A percentile compares a stretch with the other conserved stretches of the same genome.
These are phyloP conservation scores for Austroboletus eburneus DNA, from an alignment of 768 basidiomycete species.

Conservation along the genomic window DNA sequence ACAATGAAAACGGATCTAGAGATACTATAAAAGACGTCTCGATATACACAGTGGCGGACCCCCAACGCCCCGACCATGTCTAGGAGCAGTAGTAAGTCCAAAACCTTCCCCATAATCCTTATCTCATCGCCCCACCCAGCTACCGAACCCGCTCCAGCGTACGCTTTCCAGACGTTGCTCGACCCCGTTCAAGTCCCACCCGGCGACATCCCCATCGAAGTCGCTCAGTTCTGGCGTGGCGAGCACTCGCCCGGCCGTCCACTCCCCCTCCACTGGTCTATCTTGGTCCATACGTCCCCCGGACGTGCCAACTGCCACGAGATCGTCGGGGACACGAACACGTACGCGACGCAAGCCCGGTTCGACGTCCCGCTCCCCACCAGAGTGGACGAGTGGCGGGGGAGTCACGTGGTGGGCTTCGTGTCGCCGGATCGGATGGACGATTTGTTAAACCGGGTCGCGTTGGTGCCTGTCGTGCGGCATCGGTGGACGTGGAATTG, in stretches of 20 bases:
- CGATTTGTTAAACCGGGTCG: constrained; percentile 15
- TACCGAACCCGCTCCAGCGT: too few species aligned
- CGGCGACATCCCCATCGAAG: background rate
- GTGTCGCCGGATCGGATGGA: constrained; percentile 14
- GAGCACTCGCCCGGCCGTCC: too few species aligned
- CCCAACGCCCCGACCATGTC: too few species aligned
- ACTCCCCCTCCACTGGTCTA: constrained; percentile 21
- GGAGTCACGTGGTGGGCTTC: constrained; percentile 22
- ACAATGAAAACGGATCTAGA: too few species aligned
- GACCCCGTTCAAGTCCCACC: constrained; percentile 17
- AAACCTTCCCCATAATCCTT: too few species aligned
- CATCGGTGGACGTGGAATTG: constrained; percentile 20
- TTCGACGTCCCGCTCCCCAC: constrained; percentile 12
- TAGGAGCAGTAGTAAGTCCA: too few species aligned
- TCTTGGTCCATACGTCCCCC: constrained; percentile 21
- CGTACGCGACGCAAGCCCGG: constrained; percentile 12
- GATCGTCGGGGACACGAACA: constrained; percentile 25
- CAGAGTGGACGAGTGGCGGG: constrained; percentile 21
- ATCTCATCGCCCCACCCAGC: too few species aligned
- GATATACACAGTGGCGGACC: too few species aligned
- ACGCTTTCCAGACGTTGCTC: constrained; percentile 8
- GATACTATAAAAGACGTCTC: too few species aligned
- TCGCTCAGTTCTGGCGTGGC: background rate
- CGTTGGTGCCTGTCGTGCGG: constrained; percentile 16
- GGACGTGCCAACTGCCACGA: constrained; percentile 22